These are phyloP conservation scores for Penicillium sp. DNA, from an alignment of 2,329 filamentous ascomycete species.

Conservation along the genomic window DNA sequence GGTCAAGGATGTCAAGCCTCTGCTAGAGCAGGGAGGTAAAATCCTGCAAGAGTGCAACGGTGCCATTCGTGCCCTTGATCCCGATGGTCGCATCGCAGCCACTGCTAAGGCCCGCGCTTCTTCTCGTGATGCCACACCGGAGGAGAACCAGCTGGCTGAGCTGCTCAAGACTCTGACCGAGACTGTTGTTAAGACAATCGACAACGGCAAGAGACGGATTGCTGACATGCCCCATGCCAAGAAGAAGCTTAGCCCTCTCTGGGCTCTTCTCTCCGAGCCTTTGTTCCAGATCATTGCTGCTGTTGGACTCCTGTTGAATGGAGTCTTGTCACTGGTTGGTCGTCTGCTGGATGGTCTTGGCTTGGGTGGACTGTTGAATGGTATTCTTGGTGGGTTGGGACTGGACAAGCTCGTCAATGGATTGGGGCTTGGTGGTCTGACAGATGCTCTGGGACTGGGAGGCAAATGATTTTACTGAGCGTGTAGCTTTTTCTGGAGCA, in stretches of 20 bases:
- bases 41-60: slow-evolving; percentile 87
- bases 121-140: slow-evolving; percentile 72
- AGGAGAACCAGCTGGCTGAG: slow-evolving; percentile 83
- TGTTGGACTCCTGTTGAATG: slow-evolving; percentile 76
- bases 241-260: slow-evolving; percentile 90
- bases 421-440: slow-evolving; percentile 52
- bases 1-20: slow-evolving; percentile 79
- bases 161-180: slow-evolving; percentile 81
- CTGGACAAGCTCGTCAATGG: slow-evolving; percentile 52
- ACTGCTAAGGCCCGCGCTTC: slow-evolving; percentile 81
- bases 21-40: slow-evolving; percentile 79
- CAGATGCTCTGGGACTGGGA: slow-evolving; percentile 39
- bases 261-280: slow-evolving; percentile 72
- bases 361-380: slow-evolving; percentile 76
- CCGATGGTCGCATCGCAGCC: slow-evolving; percentile 79
- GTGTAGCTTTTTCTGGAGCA: background rate
- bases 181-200: slow-evolving; percentile 77
- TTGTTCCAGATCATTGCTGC: slow-evolving; percentile 90
- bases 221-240: slow-evolving; percentile 91
- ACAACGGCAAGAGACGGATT: slow-evolving; percentile 84
- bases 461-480: slow-evolving; percentile 38
- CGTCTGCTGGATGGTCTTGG: slow-evolving; percentile 77
- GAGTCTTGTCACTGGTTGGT: slow-evolving; percentile 81
- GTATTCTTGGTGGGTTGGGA: slow-evolving; percentile 72
- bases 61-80: slow-evolving; percentile 81